These are phyloP conservation scores for Pleurotus tuber-regium DNA, from an alignment of 768 basidiomycete species.

Conservation along the genomic window DNA sequence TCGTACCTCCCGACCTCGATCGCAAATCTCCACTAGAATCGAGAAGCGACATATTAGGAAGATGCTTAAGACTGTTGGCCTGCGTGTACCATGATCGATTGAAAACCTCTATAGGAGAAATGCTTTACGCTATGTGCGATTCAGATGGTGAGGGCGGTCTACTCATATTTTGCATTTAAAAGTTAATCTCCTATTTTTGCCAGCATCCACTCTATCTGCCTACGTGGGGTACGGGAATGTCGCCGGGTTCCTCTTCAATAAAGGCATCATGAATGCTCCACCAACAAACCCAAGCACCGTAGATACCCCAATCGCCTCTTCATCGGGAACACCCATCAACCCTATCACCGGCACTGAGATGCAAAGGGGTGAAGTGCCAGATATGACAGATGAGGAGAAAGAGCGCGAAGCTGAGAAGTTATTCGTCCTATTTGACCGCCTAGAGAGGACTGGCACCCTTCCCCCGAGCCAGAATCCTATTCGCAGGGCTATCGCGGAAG, in stretches of 20 bases:
- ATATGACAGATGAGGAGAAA: conserved; percentile 96
- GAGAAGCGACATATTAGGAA: conserved; percentile 72
- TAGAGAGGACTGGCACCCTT: conserved; percentile 75
- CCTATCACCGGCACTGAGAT: conserved; percentile 83
- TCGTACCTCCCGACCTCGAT: conserved; percentile 80
- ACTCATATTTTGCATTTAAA: background rate
- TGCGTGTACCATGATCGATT: conserved; percentile 71
- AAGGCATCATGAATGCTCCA: conserved; percentile 74
- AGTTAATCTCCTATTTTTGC: background rate
- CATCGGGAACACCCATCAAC: conserved; percentile 54
- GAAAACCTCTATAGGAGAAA: conserved; percentile 80
- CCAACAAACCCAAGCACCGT: conserved; percentile 32
- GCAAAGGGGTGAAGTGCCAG: conserved; percentile 33
- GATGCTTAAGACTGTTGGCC: conserved; percentile 72
- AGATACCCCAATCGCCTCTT: conserved; percentile 29
- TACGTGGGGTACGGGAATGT: conserved; percentile 94
- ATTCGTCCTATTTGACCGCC: conserved; percentile 86
- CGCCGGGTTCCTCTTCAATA: conserved; percentile 91
- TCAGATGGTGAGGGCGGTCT: conserved; percentile 51
- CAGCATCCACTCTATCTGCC: conserved; percentile 68
- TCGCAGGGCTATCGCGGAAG: conserved; percentile 46
- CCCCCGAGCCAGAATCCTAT: conserved; percentile 68
- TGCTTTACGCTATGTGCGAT: conserved; percentile 82
- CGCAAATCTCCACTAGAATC: conserved; percentile 73
- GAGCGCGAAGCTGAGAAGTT: conserved; percentile 90